Evolutionary conservation across 108 stramenopile species (phyloP).

Genomic region (Fragilaria crotonensis): DNA sequence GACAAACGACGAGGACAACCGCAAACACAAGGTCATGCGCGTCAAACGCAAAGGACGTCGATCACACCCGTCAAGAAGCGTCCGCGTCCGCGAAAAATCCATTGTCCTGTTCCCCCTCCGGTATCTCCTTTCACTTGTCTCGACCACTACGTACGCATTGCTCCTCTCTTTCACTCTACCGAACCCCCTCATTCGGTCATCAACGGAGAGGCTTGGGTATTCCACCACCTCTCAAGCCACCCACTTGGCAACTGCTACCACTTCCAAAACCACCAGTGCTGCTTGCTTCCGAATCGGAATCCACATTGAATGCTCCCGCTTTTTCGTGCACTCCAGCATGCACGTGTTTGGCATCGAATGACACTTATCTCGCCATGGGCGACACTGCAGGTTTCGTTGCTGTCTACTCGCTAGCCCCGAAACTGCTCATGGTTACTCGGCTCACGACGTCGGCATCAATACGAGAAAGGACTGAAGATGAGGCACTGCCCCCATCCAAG

Average conservation of each 20-base stretch:
- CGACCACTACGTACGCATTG: not conserved
- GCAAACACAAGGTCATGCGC: not conserved
- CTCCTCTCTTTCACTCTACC: not conserved
- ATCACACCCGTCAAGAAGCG: not conserved
- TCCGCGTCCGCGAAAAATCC: not conserved
- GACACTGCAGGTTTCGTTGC: slow-evolving; percentile 40
- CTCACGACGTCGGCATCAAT: slow-evolving; percentile 30
- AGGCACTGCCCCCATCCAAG: not conserved
- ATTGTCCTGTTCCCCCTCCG: not conserved
- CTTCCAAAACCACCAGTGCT: not conserved
- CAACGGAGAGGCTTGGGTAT: slow-evolving; percentile 1
- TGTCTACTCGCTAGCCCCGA: slow-evolving; percentile 24
- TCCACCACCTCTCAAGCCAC: not conserved
- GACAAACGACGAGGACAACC: too few relatives aligned
- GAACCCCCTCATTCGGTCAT: slow-evolving; percentile 1
- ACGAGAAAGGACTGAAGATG: slow-evolving; percentile 1
- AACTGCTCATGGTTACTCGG: slow-evolving; percentile 17
- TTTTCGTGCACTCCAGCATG: not conserved
- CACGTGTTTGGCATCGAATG: slow-evolving; percentile 11
- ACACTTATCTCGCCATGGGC: slow-evolving; percentile 33
- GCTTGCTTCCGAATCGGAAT: not conserved
- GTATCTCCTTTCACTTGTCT: not conserved
- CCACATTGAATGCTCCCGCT: not conserved
- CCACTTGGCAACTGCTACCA: slow-evolving; percentile 3
- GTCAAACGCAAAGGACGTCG: not conserved